Base-by-base conservation (phyloP, 495 filamentous ascomycete genomes). In the Talaromyces stipitatus region DNA sequence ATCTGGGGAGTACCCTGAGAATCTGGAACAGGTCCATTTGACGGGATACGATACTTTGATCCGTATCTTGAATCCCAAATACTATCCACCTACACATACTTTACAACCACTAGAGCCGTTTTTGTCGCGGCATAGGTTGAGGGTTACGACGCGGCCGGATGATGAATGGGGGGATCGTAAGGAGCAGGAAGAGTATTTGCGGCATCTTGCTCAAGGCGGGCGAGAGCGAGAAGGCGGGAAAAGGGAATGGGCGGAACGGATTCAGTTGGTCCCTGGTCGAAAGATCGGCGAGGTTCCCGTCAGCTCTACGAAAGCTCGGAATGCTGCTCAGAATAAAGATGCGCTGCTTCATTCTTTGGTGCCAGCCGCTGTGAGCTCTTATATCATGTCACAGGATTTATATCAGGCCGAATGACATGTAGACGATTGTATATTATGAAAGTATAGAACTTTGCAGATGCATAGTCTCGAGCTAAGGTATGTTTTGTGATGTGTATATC, bases 31-130 rank as follows among this genome's bases (percentile, higher is more conserved):
- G 64, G 74, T 92, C 18, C 90, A 94, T 71, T 79, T 98, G 16
- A 85, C 83, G 0, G 92, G 92, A 28, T 97, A 83, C 63, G 92
- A 98, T 71, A 96, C 92, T 0, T 65, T 97, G 28, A 85, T 90
- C 18, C 84, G 92, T 24, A 85, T 97, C 53, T 83, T 96, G 64
- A 76, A 90, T 58, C 70, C 86, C 0, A 92, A 89, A 64, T 97
- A 97, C 68, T 98, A 98, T 66, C 77, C 81, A 1, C 79, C 75
- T 0, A 65, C 72, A 0, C 68, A 81, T 61, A 77, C 68, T 0
- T 70, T 87, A 5, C 70, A 74, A 12, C 78, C 82, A 0, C 72
- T 98, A 2, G 75, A 71, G 24, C 80, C 80, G 0, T 87, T 96
- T 58, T 88, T 97, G 60, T 71, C 74, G 14, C 78, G 78, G 22